phyloP scores from a whole-genome alignment of 352 stramenopile genomes.

The Halophytophthora polymorphica region DNA sequence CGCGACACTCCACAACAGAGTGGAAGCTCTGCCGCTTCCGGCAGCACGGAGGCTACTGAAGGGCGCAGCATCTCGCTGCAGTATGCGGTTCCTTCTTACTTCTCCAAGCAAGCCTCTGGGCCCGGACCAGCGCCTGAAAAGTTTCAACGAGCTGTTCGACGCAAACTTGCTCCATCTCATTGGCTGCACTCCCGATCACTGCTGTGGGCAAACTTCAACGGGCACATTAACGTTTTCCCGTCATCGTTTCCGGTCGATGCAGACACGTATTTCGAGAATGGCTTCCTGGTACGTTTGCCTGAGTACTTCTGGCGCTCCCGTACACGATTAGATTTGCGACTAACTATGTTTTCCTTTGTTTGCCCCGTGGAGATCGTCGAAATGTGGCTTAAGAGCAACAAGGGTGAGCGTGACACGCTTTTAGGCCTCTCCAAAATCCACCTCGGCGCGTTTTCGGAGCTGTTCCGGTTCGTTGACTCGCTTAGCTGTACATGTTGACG shows the following conservation, averaged over 20 bases:
- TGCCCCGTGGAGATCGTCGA: constrained; percentile 33
- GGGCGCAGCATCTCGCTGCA: constrained; percentile 15
- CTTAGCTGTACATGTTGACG: neutral
- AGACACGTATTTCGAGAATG: constrained; percentile 16
- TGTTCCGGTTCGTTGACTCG: constrained; percentile 24
- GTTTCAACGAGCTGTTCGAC: constrained; percentile 23
- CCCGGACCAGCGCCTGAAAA: neutral
- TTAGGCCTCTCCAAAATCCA: constrained; percentile 37
- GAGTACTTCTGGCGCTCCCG: neutral
- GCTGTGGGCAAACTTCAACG: constrained; percentile 13
- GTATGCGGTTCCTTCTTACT: constrained; percentile 22
- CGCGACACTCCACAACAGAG: neutral
- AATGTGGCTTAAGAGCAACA: constrained; percentile 24
- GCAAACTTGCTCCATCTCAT: constrained; percentile 19
- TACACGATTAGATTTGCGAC: neutral
- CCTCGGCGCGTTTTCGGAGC: constrained; percentile 14
- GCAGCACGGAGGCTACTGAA: neutral
- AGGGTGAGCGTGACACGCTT: constrained; percentile 14
- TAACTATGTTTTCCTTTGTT: neutral
- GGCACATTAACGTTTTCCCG: constrained; percentile 30
- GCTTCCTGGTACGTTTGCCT: constrained; percentile 30
- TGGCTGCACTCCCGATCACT: constrained; percentile 1
- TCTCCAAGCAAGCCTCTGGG: constrained; percentile 9
- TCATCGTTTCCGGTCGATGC: constrained; percentile 17
- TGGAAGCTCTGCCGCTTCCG: neutral